A percentile compares a stretch with the other conserved stretches of the same genome.
Conservation (phyloP, 78 protist genomes). For the Acrasis kona region DNA sequence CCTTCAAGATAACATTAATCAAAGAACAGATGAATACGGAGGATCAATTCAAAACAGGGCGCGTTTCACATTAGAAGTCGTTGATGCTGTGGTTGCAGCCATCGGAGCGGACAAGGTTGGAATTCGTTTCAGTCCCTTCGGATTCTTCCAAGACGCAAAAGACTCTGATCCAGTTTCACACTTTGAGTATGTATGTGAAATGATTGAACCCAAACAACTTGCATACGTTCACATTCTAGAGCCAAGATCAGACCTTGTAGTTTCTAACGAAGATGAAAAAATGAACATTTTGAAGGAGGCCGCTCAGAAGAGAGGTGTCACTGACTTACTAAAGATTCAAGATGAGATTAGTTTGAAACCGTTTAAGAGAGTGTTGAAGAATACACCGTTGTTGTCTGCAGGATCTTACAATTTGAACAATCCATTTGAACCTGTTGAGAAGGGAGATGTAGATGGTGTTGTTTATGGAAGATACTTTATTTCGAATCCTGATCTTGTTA, state of each 20-base stretch:
- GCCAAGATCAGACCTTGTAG: neutral
- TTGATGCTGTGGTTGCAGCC: conserved; percentile 2
- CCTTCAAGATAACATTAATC: conserved; percentile 41
- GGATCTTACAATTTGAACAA: neutral
- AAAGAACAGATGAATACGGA: conserved; percentile 79
- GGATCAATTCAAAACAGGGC: conserved; percentile 60
- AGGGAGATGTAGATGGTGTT: neutral
- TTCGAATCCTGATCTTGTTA: conserved; percentile 22
- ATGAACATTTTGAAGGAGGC: too few relatives aligned
- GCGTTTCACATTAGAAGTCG: conserved; percentile 36
- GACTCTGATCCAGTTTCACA: neutral
- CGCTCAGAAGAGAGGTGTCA: too few relatives aligned
- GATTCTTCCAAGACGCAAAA: neutral
- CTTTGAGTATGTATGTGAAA: neutral
- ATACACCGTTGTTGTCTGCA: conserved; percentile 9
- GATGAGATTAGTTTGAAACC: too few relatives aligned
- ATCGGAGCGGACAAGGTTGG: neutral
- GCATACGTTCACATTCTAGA: conserved; percentile 3
- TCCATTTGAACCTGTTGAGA: neutral
- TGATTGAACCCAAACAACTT: neutral
- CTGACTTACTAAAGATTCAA: too few relatives aligned
- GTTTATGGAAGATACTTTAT: neutral
- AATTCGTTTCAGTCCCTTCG: conserved; percentile 1
- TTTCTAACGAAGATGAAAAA: neutral
- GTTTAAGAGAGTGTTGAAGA: conserved; percentile 1